phyloP scores from a whole-genome alignment of 352 stramenopile species.

The Phytophthora europaea region DNA sequence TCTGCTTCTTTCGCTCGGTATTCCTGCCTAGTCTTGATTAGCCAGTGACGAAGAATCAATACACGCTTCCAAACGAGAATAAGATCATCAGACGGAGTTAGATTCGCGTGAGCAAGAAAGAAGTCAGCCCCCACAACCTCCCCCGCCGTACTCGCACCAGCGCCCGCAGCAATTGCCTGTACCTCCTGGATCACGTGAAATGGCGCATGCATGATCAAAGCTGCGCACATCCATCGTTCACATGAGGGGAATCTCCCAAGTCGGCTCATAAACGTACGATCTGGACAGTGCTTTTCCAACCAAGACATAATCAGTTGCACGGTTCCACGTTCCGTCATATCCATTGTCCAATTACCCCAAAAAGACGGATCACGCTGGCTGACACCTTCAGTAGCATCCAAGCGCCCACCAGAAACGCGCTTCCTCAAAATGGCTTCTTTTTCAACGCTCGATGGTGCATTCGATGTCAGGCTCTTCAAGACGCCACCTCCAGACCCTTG shows the following conservation, averaged over 20 bases:
- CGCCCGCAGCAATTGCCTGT: slow-evolving; percentile 73
- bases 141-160: slow-evolving; percentile 32
- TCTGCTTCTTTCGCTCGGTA: slow-evolving; percentile 74
- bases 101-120: slow-evolving; percentile 59
- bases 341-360: slow-evolving; percentile 60
- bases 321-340: slow-evolving; percentile 69
- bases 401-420: slow-evolving; percentile 22
- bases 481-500: slow-evolving; percentile 11
- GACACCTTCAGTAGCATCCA: slow-evolving; percentile 26
- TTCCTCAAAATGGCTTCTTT: slow-evolving; percentile 26
- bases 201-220: slow-evolving; percentile 85
- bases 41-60: slow-evolving; percentile 84
- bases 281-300: slow-evolving; percentile 78
- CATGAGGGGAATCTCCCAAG: slow-evolving; percentile 78
- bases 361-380: slow-evolving; percentile 59
- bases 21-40: slow-evolving; percentile 85
- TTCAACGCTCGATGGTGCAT: slow-evolving; percentile 13
- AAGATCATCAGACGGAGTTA: slow-evolving; percentile 81
- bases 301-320: slow-evolving; percentile 75
- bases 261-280: slow-evolving; percentile 82
- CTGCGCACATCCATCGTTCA: slow-evolving; percentile 77
- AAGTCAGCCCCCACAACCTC: slow-evolving; percentile 38
- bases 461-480: slow-evolving; percentile 13
- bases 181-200: slow-evolving; percentile 82
- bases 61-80: slow-evolving; percentile 82